Evolutionary conservation across 495 filamentous ascomycete genomes (phyloP).

Genomic region (Cairneyella variabilis): DNA sequence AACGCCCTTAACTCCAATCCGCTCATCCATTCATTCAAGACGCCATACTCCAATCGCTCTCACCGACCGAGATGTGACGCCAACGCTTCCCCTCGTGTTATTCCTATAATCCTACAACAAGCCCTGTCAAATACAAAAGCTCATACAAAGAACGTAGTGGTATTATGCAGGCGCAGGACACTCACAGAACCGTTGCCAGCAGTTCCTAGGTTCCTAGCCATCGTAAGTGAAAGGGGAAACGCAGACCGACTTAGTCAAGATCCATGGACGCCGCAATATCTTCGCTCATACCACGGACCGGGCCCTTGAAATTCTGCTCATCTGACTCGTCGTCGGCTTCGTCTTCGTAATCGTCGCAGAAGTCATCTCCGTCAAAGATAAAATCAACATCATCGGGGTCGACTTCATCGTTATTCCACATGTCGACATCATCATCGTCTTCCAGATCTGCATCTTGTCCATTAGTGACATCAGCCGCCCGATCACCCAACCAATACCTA

Average conservation of each 20-base stretch:
- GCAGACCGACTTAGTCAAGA: slow-evolving; percentile 32
- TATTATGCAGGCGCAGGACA: slow-evolving; percentile 3
- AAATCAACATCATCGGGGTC: slow-evolving; percentile 31
- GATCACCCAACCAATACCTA: slow-evolving; percentile 76
- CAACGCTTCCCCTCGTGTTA: neutral
- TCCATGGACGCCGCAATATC: slow-evolving; percentile 73
- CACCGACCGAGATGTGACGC: slow-evolving; percentile 21
- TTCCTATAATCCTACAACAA: slow-evolving; percentile 16
- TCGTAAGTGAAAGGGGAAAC: neutral
- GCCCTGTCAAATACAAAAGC: no score
- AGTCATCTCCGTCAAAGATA: slow-evolving; percentile 43
- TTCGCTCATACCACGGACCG: slow-evolving; percentile 66
- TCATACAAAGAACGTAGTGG: slow-evolving; percentile 6
- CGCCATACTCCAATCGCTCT: slow-evolving; percentile 21
- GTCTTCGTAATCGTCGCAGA: slow-evolving; percentile 44
- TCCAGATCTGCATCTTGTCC: slow-evolving; percentile 37
- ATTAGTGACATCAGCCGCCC: slow-evolving; percentile 32
- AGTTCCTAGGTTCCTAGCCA: neutral
- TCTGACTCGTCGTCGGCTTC: slow-evolving; percentile 44
- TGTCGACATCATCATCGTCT: slow-evolving; percentile 31
- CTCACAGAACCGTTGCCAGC: slow-evolving; percentile 13
- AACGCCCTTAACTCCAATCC: no score
- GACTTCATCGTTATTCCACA: slow-evolving; percentile 17
- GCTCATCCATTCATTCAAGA: no score
- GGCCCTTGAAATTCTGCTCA: slow-evolving; percentile 39